Evolutionary conservation across 768 basidiomycete genomes (phyloP).

Genomic region (Coprinopsis marcescibilis): DNA sequence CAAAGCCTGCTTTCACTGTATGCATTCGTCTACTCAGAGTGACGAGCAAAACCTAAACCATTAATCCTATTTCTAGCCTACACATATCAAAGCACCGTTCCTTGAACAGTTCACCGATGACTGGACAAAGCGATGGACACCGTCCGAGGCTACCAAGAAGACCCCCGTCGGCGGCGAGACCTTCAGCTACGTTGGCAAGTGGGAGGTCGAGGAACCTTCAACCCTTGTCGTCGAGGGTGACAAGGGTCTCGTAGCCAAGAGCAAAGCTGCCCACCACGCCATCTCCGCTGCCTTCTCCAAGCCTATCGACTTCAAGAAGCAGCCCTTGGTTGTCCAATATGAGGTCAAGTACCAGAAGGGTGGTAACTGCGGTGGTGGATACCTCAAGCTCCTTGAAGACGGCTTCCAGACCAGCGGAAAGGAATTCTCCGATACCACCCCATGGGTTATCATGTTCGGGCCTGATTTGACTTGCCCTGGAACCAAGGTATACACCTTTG

Average conservation of each 20-base stretch:
- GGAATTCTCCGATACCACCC: slow-evolving; percentile 91
- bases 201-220: slow-evolving; percentile 89
- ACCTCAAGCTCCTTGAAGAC: slow-evolving; percentile 91
- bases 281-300: slow-evolving; percentile 87
- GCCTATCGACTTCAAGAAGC: slow-evolving; percentile 72
- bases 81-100: slow-evolving; percentile 81
- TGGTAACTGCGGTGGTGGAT: slow-evolving; percentile 98
- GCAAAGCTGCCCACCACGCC: slow-evolving; percentile 97
- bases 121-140: slow-evolving; percentile 90
- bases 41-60: slow-evolving; percentile 11
- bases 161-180: slow-evolving; percentile 93
- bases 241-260: slow-evolving; percentile 90
- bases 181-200: slow-evolving; percentile 95
- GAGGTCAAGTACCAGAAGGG: slow-evolving; percentile 99
- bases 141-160: slow-evolving; percentile 97
- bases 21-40: slow-evolving; percentile 4
- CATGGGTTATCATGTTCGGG: slow-evolving; percentile 97
- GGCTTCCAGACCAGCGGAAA: slow-evolving; percentile 92
- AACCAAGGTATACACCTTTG: slow-evolving; percentile 79
- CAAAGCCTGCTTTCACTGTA: slow-evolving; percentile 68
- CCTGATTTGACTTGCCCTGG: slow-evolving; percentile 93
- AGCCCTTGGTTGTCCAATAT: slow-evolving; percentile 94
- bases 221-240: slow-evolving; percentile 76
- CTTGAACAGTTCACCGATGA: slow-evolving; percentile 94
- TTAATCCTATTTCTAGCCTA: slow-evolving; percentile 61